Evolutionary conservation across 1,284 basidiomycete genomes (phyloP).

Genomic region (Marasmius tenuissimus): DNA sequence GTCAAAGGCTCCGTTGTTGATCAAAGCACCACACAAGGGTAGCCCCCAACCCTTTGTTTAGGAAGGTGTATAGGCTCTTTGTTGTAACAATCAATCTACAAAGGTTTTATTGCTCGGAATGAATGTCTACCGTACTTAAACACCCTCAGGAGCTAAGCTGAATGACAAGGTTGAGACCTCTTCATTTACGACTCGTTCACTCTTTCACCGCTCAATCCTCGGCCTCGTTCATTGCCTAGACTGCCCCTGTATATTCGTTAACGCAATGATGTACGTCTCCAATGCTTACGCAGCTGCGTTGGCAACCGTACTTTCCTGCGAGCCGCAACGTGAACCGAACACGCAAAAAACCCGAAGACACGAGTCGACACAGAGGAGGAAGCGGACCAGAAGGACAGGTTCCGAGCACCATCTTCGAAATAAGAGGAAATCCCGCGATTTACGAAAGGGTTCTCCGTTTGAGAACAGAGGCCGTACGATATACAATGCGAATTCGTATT

Average conservation of each 20-base stretch:
- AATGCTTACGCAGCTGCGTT: background rate
- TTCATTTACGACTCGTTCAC: background rate
- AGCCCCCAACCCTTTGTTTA: background rate
- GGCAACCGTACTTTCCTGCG: background rate
- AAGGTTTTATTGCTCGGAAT: background rate
- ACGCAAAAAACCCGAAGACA: constrained; percentile 5
- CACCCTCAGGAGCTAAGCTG: background rate
- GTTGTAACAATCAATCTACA: background rate
- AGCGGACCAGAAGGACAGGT: background rate
- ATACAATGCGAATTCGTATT: background rate
- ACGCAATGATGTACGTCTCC: background rate
- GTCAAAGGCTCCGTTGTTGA: background rate
- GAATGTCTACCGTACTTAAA: background rate
- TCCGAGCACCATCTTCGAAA: background rate
- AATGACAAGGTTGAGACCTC: background rate
- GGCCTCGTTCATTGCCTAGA: background rate
- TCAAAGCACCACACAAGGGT: background rate
- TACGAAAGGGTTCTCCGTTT: background rate
- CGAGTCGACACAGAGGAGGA: constrained; percentile 1
- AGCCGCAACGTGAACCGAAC: constrained; percentile 2
- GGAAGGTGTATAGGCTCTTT: background rate
- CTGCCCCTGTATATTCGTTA: background rate
- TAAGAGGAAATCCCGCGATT: constrained; percentile 3
- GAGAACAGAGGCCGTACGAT: background rate
- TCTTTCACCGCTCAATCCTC: background rate